These are phyloP conservation scores for Beauveria sp. DNA, from an alignment of 2,329 filamentous ascomycete genomes.

Conservation along the genomic window DNA sequence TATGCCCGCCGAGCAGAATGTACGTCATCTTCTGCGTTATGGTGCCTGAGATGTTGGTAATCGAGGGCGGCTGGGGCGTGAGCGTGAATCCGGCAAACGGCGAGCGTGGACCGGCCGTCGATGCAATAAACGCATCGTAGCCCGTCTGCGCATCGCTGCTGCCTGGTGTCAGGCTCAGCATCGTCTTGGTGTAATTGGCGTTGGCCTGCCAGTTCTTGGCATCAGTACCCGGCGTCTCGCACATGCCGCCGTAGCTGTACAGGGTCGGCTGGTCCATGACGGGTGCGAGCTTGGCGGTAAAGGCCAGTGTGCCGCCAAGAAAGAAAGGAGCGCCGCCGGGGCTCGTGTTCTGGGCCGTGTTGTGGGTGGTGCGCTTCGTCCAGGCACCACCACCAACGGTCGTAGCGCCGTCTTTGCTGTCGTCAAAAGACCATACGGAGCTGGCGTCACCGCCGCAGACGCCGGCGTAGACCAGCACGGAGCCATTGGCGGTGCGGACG, in stretches of 20 bases:
- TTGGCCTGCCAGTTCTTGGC: constrained; percentile 52
- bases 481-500: constrained; percentile 57
- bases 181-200: constrained; percentile 72
- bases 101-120: constrained; percentile 55
- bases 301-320: constrained; percentile 54
- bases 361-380: constrained; percentile 17
- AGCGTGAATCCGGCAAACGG: constrained; percentile 83
- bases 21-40: constrained; percentile 70
- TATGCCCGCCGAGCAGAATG: constrained; percentile 80
- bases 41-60: constrained; percentile 57
- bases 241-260: constrained; percentile 90
- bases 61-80: constrained; percentile 63
- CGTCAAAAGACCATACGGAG: constrained; percentile 61
- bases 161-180: constrained; percentile 58
- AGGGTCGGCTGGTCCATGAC: constrained; percentile 46
- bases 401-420: constrained; percentile 28
- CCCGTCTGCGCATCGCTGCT: constrained; percentile 17
- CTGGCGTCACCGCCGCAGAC: constrained; percentile 53
- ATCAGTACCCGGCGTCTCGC: constrained; percentile 42
- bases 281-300: constrained; percentile 53
- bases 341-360: constrained; percentile 16
- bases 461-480: constrained; percentile 67
- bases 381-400: constrained; percentile 20
- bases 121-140: constrained; percentile 32
- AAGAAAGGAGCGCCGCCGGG: constrained; percentile 36